Evolutionary conservation across 768 basidiomycete genomes (phyloP).

Genomic region (Boletus rex-veris): DNA sequence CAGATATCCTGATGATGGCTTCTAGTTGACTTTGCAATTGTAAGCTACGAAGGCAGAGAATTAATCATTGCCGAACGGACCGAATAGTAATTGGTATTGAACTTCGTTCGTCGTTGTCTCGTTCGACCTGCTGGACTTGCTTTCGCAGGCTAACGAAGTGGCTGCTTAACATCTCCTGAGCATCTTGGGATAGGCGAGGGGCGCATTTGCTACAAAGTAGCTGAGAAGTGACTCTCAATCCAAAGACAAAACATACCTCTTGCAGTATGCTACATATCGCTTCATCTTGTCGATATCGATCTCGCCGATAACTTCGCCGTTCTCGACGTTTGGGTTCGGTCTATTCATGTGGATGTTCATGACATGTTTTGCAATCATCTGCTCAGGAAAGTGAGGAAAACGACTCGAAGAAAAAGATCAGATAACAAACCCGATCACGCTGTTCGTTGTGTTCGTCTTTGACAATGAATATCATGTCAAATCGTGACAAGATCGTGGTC

Average conservation of each 20-base stretch:
- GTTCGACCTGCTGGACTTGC: slow-evolving; percentile 92
- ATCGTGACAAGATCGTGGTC: slow-evolving; percentile 95
- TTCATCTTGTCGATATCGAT: slow-evolving; percentile 99
- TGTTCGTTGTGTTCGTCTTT: slow-evolving; percentile 96
- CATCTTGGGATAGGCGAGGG: slow-evolving; percentile 87
- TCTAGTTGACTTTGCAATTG: slow-evolving; percentile 73
- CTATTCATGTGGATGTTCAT: slow-evolving; percentile 99
- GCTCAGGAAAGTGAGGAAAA: slow-evolving; percentile 1
- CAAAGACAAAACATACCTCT: slow-evolving; percentile 53
- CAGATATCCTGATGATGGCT: slow-evolving; percentile 98
- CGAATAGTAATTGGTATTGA: slow-evolving; percentile 98
- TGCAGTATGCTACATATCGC: slow-evolving; percentile 94
- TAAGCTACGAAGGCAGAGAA: not conserved
- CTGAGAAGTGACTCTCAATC: not conserved
- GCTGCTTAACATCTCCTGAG: slow-evolving; percentile 93
- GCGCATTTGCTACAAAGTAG: slow-evolving; percentile 77
- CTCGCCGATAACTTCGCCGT: slow-evolving; percentile 73
- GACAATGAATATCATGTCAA: slow-evolving; percentile 99
- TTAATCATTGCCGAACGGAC: slow-evolving; percentile 41
- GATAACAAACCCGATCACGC: slow-evolving; percentile 70
- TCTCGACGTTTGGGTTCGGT: slow-evolving; percentile 58
- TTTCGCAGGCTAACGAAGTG: slow-evolving; percentile 92
- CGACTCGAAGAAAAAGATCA: not conserved
- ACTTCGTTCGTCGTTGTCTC: slow-evolving; percentile 94
- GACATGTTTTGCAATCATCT: slow-evolving; percentile 96